These are phyloP conservation scores for Plasmodium reichenowi DNA, from an alignment of 169 alveolate genomes.

Conservation along the genomic window DNA sequence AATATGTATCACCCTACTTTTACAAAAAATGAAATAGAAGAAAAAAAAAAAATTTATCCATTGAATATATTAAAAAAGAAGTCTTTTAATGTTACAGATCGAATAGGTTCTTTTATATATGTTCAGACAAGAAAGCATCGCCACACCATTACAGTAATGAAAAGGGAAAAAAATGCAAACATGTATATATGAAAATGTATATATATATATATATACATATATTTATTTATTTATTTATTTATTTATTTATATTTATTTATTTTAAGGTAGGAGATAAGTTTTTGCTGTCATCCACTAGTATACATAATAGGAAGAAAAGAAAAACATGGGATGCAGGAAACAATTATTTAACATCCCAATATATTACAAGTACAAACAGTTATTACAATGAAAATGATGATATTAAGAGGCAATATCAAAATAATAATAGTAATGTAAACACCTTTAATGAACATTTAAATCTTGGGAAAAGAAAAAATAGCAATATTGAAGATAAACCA, in stretches of 20 bases:
- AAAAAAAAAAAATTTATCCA: not conserved
- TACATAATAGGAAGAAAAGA: slow-evolving; percentile 22
- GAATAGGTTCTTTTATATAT: slow-evolving; percentile 67
- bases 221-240: not conserved
- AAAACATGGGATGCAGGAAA: slow-evolving; percentile 39
- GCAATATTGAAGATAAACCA: slow-evolving; percentile 15
- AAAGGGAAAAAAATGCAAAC: not conserved
- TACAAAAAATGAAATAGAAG: slow-evolving; percentile 15
- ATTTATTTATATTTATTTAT: not conserved
- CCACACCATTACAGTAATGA: slow-evolving; percentile 58
- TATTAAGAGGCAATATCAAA: not conserved
- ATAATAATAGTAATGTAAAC: not conserved
- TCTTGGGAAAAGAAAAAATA: not conserved
- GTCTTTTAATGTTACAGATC: slow-evolving; percentile 1
- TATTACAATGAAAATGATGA: not conserved
- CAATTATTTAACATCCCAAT: not conserved
- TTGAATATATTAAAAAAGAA: not conserved
- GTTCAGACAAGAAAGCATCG: slow-evolving; percentile 24
- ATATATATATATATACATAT: slow-evolving; percentile 1
- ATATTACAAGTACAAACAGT: not conserved
- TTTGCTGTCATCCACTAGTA: not conserved
- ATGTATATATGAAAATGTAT: not conserved
- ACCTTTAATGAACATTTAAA: not conserved
- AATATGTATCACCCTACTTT: not conserved
- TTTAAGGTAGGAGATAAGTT: slow-evolving; percentile 33